Base-by-base conservation (phyloP, 495 filamentous ascomycete genomes). In the Penicillium mononematosum region DNA sequence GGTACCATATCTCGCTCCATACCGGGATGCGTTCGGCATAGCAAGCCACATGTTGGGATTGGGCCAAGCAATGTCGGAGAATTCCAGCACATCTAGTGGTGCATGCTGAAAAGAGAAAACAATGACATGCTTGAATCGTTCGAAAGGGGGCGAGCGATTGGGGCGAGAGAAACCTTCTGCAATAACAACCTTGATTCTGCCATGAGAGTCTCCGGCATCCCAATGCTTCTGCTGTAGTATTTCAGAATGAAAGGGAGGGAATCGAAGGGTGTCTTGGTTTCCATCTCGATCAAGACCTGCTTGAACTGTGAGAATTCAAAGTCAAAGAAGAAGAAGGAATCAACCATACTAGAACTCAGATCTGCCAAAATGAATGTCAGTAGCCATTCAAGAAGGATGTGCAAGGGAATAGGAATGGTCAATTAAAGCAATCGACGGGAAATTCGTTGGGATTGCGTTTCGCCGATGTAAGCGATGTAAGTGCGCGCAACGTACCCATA, bases 41-140 rank as follows among this genome's bases (percentile, higher is more conserved):
- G 72, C 60, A 20, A 82, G 81, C 86, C 85, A 92, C 88, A 91
- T 91, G 19, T 70, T 68, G 45, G 81, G 78, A 70, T 90, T 92
- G 2, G 90, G 90, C 89, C 89, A 94, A 16, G 90, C 88, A 63
- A 94, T 90, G n/a, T 78, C 81, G 34, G 84, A 86, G 52, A 72
- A 79, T 65, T 93, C 89, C n/a, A 94, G 77, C 11, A 92, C 77
- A 41, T 88, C 89, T 86, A 89, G 70, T 6, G 91, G 91, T 45
- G 88, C 90, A 80, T 93, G 90, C 65, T 94, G 90, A 61, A 95
- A 96, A 7, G 90, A 86, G 67, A 96, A 92, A 5, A 80, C 81
- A 45, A 92, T 83, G 22, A 91, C 66, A 68, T 92, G 88, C 62
- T 85, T 88, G 60, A 89, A 78, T 42, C 85, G 75, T 61, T 91